Evolutionary conservation across 495 filamentous ascomycete species (phyloP), one percentile per base, ranked within the genome.

Genomic region (Daldinia decipiens): DNA sequence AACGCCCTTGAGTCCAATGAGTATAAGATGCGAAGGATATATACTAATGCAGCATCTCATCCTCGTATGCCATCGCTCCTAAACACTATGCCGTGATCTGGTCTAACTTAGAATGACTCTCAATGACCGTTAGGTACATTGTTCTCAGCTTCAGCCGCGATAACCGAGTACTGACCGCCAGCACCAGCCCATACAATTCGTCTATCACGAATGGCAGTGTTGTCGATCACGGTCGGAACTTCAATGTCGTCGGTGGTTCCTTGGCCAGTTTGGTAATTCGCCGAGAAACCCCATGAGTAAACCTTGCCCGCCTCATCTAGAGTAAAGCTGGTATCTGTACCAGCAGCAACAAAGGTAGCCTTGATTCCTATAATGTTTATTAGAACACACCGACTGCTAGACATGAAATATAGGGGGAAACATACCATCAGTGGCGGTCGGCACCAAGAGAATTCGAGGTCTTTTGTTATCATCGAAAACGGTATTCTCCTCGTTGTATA

Each of bases 281-380:
- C 80, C n/a, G 82, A 86, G 77, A 90, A 91, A 0, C 90, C 90
- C 91, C 90, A 92, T n/a, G 83, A 83, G 65, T 84, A 90, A 3
- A 88, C 87, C 39, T 80, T 80, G 7, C 89, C 88, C 3, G 80
- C 79, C 12, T 73, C 78, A 24, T 83, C 82, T 56, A 92, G 77
- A 3, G 82, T 87, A 63, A 92, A 79, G 55, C 82, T 86, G 62
- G 88, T 88, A 59, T 91, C 86, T 1, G 81, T 81, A 15, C 85
- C 87, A 36, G 79, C 72, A 2, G 82, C 77, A 15, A 84, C 84
- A 39, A 68, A 79, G 5, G 59, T 71, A 54, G 55, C 70, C 2
- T 79, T 50, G 3, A 79, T 62, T 1, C 61, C 70, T 72, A 27
- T 55, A 52, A 34, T 50, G 8, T 27, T 50, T 58, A 59, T 72